Base-by-base conservation (phyloP, 2,329 filamentous ascomycete species). In the Fusarium sororula region DNA sequence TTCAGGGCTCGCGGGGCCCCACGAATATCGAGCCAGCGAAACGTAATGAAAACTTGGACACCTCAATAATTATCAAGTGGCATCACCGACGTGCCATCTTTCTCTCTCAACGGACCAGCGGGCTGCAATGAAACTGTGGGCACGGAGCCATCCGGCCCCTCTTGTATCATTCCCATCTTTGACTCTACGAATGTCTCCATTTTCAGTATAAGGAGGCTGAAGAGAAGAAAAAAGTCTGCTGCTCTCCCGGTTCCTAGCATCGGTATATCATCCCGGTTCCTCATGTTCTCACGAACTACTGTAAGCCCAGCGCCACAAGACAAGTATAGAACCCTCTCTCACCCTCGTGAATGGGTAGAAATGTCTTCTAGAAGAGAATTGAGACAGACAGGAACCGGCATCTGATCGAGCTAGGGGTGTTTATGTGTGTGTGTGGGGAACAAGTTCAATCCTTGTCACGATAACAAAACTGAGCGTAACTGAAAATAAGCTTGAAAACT, bases 1-100 rank as follows among this genome's bases (percentile, higher is more conserved):
- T 51, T 51, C 48, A 22, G 39, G 56, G 63, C 71, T 76, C 75
- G 72, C 74, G 76, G 76, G 76, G 76, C 76, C 76, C 76, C 76
- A 70, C 67, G 73, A 77, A 74, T 62, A 48, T 66, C 45, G 37
- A 58, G 60, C 55, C 65, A 61, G 61, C 64, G 69, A 77, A 77
- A 78, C 76, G 76, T 78, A 78, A 78, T 78, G 66, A 54, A 78
- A 77, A 73, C 60, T 48, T 47, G 44, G 28, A 4, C 18, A 26
- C 22, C 14, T 57, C 38, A 44, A 65, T 57, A 53, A 66, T 44
- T 41, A 42, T 42, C 42, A 64, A 61, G 55, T 68, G 55, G 58
- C 66, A 69, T 66, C 51, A 59, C 51, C 45, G 57, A 53, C 53
- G 60, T 64, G 56, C 48, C 53, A 64, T 45, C 15, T 28, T 30